Base-by-base conservation (phyloP, 306 rosid species). In the Cucumis melo region DNA sequence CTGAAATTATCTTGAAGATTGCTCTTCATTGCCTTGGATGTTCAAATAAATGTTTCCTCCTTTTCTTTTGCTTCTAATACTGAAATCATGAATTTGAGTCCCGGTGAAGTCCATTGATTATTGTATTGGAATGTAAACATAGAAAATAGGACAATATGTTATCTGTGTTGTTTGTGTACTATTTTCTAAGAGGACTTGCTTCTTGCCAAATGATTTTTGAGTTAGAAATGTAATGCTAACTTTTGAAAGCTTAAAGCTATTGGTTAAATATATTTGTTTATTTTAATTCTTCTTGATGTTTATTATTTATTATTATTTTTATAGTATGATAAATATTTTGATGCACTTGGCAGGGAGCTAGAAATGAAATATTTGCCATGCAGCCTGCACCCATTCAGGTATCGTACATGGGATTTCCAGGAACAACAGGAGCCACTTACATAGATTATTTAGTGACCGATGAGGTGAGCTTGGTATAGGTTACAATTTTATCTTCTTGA, bases 331-430 rank as follows among this genome's bases (percentile, higher is more conserved):
- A 71, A 48, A 32, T 46, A 48, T 48, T 59, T 15, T 48, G 36
- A 24, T 67, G 76, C 57, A 53, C 78, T 72, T 76, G 86, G 34
- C 84, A 93, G 98, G 98, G 98, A 83, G 98, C 98, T 14, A 83
- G 98, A 79, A 93, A 93, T 86, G 98, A 93, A 83, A 91, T 93
- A 83, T 93, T 93, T 85, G 91, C 97, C 58, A 88, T 86, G 84
- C 94, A 90, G 84, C 98, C 99, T 80, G 97, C 99, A 68, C 99
- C 99, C 17, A 83, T 95, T 84, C 99, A 95, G 86, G 97, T 95
- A 80, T 95, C 99, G 78, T 95, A 95, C 71, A 95, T 95, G 99
- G 99, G 99, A 16, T 95, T 95, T 84, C 99, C 99, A 55, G 99
- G 99, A 70, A 95, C 98, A 63, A 95, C 99, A 0, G 99, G 99